Base-by-base conservation (phyloP, 2,329 filamentous ascomycete genomes). In the Neobulgaria alba region DNA sequence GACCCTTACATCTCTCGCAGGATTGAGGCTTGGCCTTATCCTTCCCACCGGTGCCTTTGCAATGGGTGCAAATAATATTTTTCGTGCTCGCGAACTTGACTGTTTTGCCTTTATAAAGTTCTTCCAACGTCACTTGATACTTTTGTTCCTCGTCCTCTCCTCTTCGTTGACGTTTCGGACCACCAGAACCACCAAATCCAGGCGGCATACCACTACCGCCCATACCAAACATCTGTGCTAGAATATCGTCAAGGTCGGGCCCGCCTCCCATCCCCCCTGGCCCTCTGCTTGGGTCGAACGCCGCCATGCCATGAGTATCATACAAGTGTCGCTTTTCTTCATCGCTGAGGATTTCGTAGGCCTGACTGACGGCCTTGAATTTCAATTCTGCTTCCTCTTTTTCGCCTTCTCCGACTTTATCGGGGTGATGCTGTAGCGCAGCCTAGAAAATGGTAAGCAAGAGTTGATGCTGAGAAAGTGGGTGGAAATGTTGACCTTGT, bases 61-160 rank as follows among this genome's bases (percentile, higher is more conserved):
- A 98, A 55, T 79, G 74, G 44, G 73, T 73, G 66, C 92, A 98
- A 47, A 95, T 72, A 47, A 95, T 76, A 59, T 95, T 90, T 70
- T 96, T 96, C 57, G 89, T 93, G 58, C 85, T 92, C 7, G 87
- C 81, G 62, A 98, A 95, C 67, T 93, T 92, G 59, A 94, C 92
- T 1, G 92, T 95, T 72, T 96, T 95, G 57, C 92, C 92, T 67
- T 94, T 95, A 74, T 96, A 98, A 21, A 98, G 72, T 64, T 98
- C 92, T 62, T 96, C 92, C 45, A 98, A 67, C 2, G 79, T 84
- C 43, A 96, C 85, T 61, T 88, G 81, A 66, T 98, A 96, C 55
- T 86, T 77, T 57, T 94, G 86, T 61, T 94, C 82, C 63, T 95
- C 90, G 52, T 89, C 81, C 39, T 75, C 78, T 33, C 90, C 88